Base-by-base conservation (phyloP, 441 rosid species). In the Arabidopsis lyrata region DNA sequence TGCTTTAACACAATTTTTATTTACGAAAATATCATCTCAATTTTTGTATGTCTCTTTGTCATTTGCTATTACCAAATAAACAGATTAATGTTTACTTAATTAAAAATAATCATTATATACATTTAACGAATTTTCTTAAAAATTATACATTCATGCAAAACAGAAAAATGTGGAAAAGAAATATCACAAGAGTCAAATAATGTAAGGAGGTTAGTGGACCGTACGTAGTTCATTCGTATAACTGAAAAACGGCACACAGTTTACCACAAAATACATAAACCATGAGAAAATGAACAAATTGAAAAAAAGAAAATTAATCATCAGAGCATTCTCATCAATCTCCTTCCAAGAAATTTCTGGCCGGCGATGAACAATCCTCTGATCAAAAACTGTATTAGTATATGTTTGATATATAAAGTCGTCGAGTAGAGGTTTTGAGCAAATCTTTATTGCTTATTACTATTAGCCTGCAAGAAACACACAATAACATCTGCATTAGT, bases 381-480 rank as follows among this genome's bases (percentile, higher is more conserved):
- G 39, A 45, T 41, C 20, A 58, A 63, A 52, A 41, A 44, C 47
- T 65, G 47, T 58, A 54, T 14, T 41, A 41, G 36, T 59, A 39
- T 50, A 3, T 52, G 6, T 54, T 36, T 29, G 10, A 45, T 60
- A 59, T 50, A 67, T 67, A 34, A 24, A 38, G 29, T 32, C 12
- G 15, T 36, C 15, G 9, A 14, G 14, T 41, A 47, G 53, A 70
- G 35, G 68, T 32, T 71, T 60, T 38, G 22, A 62, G 62, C 72
- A 76, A 70, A 56, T 16, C 48, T 70, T 70, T 29, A 76, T 70
- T 64, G 80, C 72, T 68, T 62, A 62, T 76, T 29, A 29, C 31
- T 67, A 73, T 61, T 61, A 41, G 77, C 77, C 77, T 77, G 55
- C 74, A 55, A 44, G 36, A 50, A 35, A 72, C 49, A 45, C 18